Evolutionary conservation across 1,139 yeast genomes (phyloP).

Genomic region (Hansenula sp.): DNA sequence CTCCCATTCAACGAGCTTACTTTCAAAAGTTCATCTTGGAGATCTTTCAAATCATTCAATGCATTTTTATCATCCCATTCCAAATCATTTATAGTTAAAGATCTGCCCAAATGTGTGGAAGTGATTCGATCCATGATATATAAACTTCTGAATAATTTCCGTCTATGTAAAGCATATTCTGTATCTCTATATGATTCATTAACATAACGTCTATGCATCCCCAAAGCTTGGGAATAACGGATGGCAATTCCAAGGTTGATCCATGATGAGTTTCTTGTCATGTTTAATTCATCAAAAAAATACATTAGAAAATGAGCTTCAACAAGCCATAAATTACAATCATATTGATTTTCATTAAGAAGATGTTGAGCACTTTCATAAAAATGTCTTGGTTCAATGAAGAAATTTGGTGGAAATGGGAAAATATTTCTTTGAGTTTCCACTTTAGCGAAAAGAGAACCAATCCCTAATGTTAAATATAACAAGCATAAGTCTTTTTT

Average conservation of each 20-base stretch:
- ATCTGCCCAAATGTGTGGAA: slow-evolving; percentile 38
- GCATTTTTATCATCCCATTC: slow-evolving; percentile 39
- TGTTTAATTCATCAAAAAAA: slow-evolving; percentile 35
- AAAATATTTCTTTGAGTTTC: slow-evolving; percentile 20
- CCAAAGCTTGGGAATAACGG: slow-evolving; percentile 29
- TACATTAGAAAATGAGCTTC: slow-evolving; percentile 36
- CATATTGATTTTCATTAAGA: slow-evolving; percentile 30
- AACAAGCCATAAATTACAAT: slow-evolving; percentile 40
- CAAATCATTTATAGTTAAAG: slow-evolving; percentile 34
- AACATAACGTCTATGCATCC: slow-evolving; percentile 27
- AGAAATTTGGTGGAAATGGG: slow-evolving; percentile 15
- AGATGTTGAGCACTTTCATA: slow-evolving; percentile 34
- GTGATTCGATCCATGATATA: slow-evolving; percentile 38
- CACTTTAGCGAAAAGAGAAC: slow-evolving; percentile 31
- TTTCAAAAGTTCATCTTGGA: slow-evolving; percentile 20
- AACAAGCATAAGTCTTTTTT: slow-evolving; percentile 28
- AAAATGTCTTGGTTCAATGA: slow-evolving; percentile 24
- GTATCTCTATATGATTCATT: slow-evolving; percentile 27
- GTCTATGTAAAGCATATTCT: slow-evolving; percentile 24
- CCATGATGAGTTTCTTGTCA: slow-evolving; percentile 42
- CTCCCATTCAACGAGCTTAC: slow-evolving; percentile 28
- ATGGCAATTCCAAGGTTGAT: slow-evolving; percentile 30
- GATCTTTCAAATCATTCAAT: slow-evolving; percentile 21
- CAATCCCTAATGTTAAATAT: slow-evolving; percentile 38
- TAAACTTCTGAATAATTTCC: slow-evolving; percentile 36